Percentiles rank a stretch among this genome's conserved stretches.
These are phyloP conservation scores for Boeremia lycopersici DNA, from an alignment of 2,329 filamentous ascomycete species.

Conservation along the genomic window DNA sequence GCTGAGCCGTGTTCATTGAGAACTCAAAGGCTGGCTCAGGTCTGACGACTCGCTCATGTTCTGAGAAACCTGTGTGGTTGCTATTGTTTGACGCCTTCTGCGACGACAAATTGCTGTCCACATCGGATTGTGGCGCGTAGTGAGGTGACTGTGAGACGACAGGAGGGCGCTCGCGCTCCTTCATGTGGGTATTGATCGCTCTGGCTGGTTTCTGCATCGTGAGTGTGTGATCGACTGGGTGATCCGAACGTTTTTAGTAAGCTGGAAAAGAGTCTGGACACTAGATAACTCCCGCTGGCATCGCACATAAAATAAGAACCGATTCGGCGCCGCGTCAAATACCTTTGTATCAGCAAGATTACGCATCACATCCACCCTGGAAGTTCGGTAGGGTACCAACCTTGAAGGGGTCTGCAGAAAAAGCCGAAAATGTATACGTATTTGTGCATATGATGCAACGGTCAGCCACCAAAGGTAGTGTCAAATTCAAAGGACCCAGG, in stretches of 20 bases:
- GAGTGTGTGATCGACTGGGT: too few relatives aligned
- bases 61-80: background rate
- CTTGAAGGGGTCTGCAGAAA: background rate
- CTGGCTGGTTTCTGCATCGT: background rate
- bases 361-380: background rate
- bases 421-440: background rate
- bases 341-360: background rate
- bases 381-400: background rate
- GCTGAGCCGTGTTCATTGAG: background rate
- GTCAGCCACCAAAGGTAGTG: background rate
- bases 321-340: background rate
- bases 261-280: too few relatives aligned
- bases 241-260: too few relatives aligned
- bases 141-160: background rate
- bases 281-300: too few relatives aligned
- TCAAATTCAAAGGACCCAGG: background rate
- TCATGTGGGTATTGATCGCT: background rate
- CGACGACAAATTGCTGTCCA: background rate
- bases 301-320: too few relatives aligned
- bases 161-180: background rate
- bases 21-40: background rate
- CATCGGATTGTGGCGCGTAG: background rate
- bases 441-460: background rate
- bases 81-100: background rate
- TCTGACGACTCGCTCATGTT: background rate